Percentiles rank a stretch among this genome's conserved stretches.
Conservation (phyloP, 2,329 filamentous ascomycete species). For the Paraconiothyrium brasiliense region DNA sequence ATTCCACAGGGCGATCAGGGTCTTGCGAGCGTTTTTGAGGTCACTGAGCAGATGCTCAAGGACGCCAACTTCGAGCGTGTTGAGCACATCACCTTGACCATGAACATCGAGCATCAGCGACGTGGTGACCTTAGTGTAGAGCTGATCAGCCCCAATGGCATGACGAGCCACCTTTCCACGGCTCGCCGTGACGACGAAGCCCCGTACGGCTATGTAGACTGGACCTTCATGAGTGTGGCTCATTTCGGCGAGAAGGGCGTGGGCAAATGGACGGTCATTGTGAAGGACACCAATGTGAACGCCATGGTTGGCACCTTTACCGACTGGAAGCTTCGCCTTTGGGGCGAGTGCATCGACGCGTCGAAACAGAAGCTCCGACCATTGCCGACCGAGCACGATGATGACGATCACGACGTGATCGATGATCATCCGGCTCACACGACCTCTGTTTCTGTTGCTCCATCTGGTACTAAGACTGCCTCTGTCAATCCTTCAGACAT, state of each 20-base stretch:
- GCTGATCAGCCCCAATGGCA: constrained; percentile 80
- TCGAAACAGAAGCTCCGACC: constrained; percentile 78
- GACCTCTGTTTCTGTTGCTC: constrained; percentile 62
- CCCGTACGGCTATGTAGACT: constrained; percentile 81
- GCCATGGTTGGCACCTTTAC: constrained; percentile 78
- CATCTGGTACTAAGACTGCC: constrained; percentile 57
- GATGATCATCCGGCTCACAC: constrained; percentile 67
- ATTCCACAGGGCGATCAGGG: constrained; percentile 89
- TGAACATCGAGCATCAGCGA: constrained; percentile 90
- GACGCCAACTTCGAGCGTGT: constrained; percentile 84
- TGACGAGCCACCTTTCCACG: constrained; percentile 85
- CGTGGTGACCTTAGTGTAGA: constrained; percentile 94
- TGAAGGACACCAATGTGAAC: constrained; percentile 86
- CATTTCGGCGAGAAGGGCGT: constrained; percentile 93
- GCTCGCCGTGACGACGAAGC: constrained; percentile 75
- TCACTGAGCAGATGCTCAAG: constrained; percentile 82
- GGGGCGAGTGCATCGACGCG: constrained; percentile 86
- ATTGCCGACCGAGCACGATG: constrained; percentile 83
- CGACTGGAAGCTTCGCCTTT: constrained; percentile 94
- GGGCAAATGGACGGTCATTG: constrained; percentile 89
- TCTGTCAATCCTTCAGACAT: constrained; percentile 58
- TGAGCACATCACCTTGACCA: constrained; percentile 96
- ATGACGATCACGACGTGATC: constrained; percentile 78
- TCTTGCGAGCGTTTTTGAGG: constrained; percentile 79
- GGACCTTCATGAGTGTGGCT: constrained; percentile 98